A percentile compares a stretch with the other conserved stretches of the same genome.
Evolutionary conservation across 2,329 filamentous ascomycete genomes (phyloP).

Genomic region (Atkinsonella hypoxylon): DNA sequence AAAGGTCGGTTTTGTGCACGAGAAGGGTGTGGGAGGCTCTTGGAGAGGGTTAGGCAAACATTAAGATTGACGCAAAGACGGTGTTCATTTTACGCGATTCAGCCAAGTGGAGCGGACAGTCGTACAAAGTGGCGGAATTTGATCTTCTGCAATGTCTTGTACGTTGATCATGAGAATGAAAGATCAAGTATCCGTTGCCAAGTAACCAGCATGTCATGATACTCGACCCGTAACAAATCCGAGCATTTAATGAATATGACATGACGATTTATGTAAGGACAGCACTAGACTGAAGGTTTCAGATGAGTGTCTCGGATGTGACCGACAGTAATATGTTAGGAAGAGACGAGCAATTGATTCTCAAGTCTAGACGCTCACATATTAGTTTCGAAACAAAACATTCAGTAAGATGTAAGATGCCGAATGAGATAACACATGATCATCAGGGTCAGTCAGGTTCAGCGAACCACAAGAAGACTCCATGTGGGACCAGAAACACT

Average conservation of each 20-base stretch:
- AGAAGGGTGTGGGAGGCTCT: constrained; percentile 24
- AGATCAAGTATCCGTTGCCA: background rate
- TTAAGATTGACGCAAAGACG: background rate
- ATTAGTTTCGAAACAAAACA: constrained; percentile 1
- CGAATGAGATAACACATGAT: background rate
- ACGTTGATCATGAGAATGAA: background rate
- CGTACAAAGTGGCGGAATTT: too few species aligned
- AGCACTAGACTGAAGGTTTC: background rate
- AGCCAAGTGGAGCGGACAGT: too few species aligned
- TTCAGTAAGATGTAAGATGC: background rate
- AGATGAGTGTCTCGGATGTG: background rate
- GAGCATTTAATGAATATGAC: background rate
- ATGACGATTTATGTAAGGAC: background rate
- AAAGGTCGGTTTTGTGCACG: constrained; percentile 29
- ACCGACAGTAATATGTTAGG: background rate
- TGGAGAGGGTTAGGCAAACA: background rate
- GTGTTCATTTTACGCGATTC: background rate
- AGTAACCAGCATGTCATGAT: too few species aligned
- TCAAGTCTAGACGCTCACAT: background rate
- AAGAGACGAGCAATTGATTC: too few species aligned
- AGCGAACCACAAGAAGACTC: background rate
- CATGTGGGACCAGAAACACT: background rate
- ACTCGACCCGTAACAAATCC: too few species aligned
- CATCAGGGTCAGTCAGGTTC: background rate
- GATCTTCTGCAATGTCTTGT: too few species aligned